Base-by-base conservation (phyloP, 805 yeast species). In the Candida vartiovaarae region DNA sequence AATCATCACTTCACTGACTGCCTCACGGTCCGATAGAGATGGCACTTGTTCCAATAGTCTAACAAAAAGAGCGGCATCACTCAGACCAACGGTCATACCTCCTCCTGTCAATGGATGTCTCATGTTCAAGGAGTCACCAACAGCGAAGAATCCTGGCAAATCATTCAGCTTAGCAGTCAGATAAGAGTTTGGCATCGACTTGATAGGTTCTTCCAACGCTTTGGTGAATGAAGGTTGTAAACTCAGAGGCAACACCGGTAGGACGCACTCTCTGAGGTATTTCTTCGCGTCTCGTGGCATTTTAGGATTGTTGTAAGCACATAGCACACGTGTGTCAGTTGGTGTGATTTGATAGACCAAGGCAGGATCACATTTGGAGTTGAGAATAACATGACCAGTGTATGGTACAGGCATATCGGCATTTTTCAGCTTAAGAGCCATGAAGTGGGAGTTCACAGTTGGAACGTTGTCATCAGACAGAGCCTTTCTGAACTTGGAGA, bases 71-170 rank as follows among this genome's bases (percentile, higher is more conserved):
- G 75, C 83, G 4, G 87, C 85, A 63, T 93, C 99, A 59, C 81
- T 85, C 47, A 93, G 69, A 2, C 96, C 97, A 36, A 93, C 99
- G 26, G 98, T 89, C 99, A 93, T 93, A 48, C 99, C 99, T 51
- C 99, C 99, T 42, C 99, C 99, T 1, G 98, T 93, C 48, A 93
- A 75, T 27, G 99, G 99, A 62, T 93, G 99, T 62, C 99, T 76
- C 97, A 93, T 93, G 63, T 93, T 93, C 54, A 90, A 72, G 2
- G 99, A 86, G 62, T 93, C 99, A 39, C 99, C 99, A 32, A 93
- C 60, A 52, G 91, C 73, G 32, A 93, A 70, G 38, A 88, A 67
- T 9, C 99, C 99, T 8, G 80, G 81, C 36, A 77, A 71, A 29
- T 70, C 70, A 59, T 88, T 90, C 40, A 72, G 70, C 44, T 76